Evolutionary conservation across 345 rosid genomes (phyloP).

Genomic region (Eucalyptus rudis): DNA sequence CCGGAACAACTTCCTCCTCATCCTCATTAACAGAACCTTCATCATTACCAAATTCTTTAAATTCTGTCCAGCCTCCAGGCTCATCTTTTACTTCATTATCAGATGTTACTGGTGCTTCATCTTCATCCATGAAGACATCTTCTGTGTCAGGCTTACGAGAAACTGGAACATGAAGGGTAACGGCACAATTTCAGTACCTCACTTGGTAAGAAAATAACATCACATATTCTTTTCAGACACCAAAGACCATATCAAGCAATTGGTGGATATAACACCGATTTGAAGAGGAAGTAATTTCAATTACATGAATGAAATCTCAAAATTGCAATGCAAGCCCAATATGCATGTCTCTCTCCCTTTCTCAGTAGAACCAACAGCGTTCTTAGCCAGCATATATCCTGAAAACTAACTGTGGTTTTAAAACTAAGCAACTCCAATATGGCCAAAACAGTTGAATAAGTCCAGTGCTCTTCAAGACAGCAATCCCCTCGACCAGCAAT

Average conservation of each 20-base stretch:
- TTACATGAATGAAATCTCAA: background rate
- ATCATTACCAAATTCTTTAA: conserved; percentile 30
- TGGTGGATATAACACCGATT: background rate
- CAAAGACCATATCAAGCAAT: background rate
- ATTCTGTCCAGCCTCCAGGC: conserved; percentile 52
- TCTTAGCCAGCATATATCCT: background rate
- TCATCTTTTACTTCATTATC: conserved; percentile 45
- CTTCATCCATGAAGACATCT: conserved; percentile 94
- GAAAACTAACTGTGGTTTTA: background rate
- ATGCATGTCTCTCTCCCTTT: background rate
- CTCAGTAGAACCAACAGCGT: background rate
- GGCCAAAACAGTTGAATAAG: background rate
- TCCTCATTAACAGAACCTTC: conserved; percentile 34
- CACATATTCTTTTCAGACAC: background rate
- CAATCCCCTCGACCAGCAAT: background rate
- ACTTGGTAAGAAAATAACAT: background rate
- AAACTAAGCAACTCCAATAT: background rate
- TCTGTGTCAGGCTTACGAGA: conserved; percentile 47
- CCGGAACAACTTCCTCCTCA: conserved; percentile 54
- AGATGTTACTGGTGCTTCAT: conserved; percentile 47
- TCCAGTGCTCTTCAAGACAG: background rate
- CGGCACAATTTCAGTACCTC: background rate
- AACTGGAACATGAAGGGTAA: conserved; percentile 13
- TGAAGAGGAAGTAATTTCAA: background rate
- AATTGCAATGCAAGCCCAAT: background rate